phyloP scores from a whole-genome alignment of 495 filamentous ascomycete genomes.

The Neurospora sp. region DNA sequence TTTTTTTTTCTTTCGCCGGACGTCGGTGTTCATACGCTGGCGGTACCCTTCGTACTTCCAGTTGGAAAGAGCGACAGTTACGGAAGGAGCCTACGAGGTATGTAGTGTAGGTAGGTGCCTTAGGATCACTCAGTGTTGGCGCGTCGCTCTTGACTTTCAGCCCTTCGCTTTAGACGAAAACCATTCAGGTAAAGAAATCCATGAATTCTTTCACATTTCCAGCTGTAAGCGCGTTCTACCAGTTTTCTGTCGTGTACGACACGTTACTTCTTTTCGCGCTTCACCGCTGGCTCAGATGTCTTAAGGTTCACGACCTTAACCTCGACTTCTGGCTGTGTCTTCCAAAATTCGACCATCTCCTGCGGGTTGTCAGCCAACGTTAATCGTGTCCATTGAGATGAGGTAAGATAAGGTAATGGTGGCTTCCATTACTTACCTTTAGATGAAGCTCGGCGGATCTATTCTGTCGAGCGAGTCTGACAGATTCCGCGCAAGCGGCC shows the following conservation, averaged over 20 bases:
- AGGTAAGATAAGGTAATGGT: background rate
- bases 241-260: no score
- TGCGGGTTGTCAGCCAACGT: background rate
- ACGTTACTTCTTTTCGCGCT: no score
- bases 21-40: background rate
- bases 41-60: background rate
- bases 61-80: background rate
- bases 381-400: background rate
- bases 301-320: background rate
- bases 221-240: no score
- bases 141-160: background rate
- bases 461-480: background rate
- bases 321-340: background rate
- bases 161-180: background rate
- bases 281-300: background rate
- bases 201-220: no score
- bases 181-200: background rate
- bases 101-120: background rate
- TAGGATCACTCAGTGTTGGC: background rate
- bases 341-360: background rate
- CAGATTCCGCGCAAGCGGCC: background rate
- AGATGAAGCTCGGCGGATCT: background rate
- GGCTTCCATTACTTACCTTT: background rate
- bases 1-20: background rate
- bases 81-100: background rate